A percentile compares a stretch with the other conserved stretches of the same genome.
phyloP scores from a whole-genome alignment of 2,329 filamentous ascomycete species.

The Hypoxylon sp. region DNA sequence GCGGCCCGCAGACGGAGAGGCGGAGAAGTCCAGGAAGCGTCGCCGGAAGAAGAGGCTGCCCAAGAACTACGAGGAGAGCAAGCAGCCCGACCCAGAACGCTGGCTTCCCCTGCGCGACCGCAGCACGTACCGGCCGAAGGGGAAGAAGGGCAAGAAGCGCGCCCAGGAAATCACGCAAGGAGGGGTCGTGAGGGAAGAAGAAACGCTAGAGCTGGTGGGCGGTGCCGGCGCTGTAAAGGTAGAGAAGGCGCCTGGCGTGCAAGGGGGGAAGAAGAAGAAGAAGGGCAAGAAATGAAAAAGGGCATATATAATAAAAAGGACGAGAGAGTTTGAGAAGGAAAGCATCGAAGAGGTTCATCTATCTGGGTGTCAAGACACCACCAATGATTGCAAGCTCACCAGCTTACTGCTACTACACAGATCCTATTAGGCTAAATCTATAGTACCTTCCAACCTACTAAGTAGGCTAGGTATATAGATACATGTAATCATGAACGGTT shows the following conservation, averaged over 20 bases:
- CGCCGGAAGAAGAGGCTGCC: slow-evolving; percentile 67
- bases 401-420: not conserved
- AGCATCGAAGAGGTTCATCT: too few relatives aligned
- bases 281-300: slow-evolving; percentile 59
- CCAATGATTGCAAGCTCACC: not conserved
- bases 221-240: slow-evolving; percentile 70
- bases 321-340: not conserved
- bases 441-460: too few relatives aligned
- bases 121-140: slow-evolving; percentile 87
- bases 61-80: slow-evolving; percentile 77
- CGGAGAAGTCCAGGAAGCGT: slow-evolving; percentile 57
- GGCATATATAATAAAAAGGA: slow-evolving; percentile 8
- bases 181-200: slow-evolving; percentile 78
- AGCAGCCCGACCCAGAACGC: slow-evolving; percentile 85
- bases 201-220: slow-evolving; percentile 69
- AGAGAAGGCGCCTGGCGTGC: slow-evolving; percentile 60
- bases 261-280: slow-evolving; percentile 49
- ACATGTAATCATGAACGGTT: slow-evolving; percentile 22
- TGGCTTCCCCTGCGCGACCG: slow-evolving; percentile 93
- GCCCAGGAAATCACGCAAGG: slow-evolving; percentile 83
- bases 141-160: slow-evolving; percentile 89
- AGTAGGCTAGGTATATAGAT: too few relatives aligned
- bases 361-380: not conserved
- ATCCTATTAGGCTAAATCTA: not conserved
- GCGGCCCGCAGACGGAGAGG: slow-evolving; percentile 52